phyloP scores from a whole-genome alignment of 352 stramenopile species.

The Pythium periplocum region DNA sequence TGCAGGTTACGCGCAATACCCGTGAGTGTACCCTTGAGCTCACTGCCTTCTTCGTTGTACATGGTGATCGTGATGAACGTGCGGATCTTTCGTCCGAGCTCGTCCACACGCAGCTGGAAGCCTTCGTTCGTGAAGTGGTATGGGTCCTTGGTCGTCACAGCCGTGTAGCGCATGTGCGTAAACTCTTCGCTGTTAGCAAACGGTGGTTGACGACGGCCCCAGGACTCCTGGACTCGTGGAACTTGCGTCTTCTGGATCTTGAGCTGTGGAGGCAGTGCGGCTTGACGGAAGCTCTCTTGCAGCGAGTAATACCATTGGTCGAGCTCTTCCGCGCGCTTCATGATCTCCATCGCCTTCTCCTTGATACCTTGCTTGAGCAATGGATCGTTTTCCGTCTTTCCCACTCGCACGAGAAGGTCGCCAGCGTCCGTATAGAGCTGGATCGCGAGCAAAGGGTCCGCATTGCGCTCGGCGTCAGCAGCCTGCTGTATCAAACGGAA shows the following conservation, averaged over 20 bases:
- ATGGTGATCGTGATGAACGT: conserved; percentile 49
- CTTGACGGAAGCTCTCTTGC: conserved; percentile 31
- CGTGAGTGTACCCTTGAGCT: conserved; percentile 33
- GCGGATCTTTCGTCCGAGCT: conserved; percentile 28
- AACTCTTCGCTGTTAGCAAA: conserved; percentile 30
- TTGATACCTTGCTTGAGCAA: conserved; percentile 35
- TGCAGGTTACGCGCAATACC: conserved; percentile 32
- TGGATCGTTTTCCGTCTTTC: conserved; percentile 26
- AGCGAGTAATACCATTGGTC: conserved; percentile 38
- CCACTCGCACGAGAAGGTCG: conserved; percentile 24
- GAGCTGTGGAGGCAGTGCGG: conserved; percentile 25
- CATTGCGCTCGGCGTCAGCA: conserved; percentile 30
- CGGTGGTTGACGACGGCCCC: conserved; percentile 23
- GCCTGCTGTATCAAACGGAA: conserved; percentile 45
- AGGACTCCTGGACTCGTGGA: conserved; percentile 34
- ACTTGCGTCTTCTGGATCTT: conserved; percentile 38
- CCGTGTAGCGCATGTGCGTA: conserved; percentile 40
- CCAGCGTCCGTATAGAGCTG: conserved; percentile 38
- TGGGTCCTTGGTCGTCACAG: conserved; percentile 37
- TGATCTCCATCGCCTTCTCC: conserved; percentile 38
- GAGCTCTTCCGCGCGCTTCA: conserved; percentile 41
- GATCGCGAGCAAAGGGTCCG: conserved; percentile 29
- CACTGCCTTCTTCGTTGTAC: conserved; percentile 43
- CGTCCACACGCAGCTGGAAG: conserved; percentile 30
- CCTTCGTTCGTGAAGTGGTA: conserved; percentile 36